Evolutionary conservation across 1,284 basidiomycete genomes (phyloP).

Genomic region (Tetrapyrgos nigripes): DNA sequence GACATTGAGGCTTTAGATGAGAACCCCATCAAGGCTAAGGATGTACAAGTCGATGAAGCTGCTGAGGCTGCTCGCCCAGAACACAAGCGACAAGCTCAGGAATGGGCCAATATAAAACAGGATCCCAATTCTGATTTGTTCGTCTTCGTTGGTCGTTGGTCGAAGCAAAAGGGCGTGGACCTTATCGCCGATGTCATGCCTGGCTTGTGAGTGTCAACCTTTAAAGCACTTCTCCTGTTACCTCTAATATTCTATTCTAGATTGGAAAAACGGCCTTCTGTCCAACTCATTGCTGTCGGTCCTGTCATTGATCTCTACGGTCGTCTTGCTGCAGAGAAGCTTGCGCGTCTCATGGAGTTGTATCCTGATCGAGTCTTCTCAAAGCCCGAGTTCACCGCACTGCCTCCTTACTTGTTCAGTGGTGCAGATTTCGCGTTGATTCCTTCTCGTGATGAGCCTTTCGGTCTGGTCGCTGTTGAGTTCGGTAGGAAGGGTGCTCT

Average conservation of each 20-base stretch:
- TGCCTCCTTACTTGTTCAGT: constrained; percentile 93
- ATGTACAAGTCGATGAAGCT: constrained; percentile 80
- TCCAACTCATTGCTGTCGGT: constrained; percentile 89
- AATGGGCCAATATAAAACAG: constrained; percentile 92
- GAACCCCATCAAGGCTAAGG: constrained; percentile 71
- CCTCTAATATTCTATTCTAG: constrained; percentile 42
- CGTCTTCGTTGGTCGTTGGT: constrained; percentile 96
- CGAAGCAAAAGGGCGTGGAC: constrained; percentile 96
- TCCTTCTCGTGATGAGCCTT: constrained; percentile 93
- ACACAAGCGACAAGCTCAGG: constrained; percentile 88
- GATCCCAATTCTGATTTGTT: constrained; percentile 89
- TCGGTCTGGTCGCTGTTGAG: constrained; percentile 93
- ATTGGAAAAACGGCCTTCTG: constrained; percentile 83
- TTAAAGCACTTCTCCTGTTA: constrained; percentile 6
- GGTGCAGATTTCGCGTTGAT: constrained; percentile 95
- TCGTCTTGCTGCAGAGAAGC: constrained; percentile 92
- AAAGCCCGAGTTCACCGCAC: constrained; percentile 91
- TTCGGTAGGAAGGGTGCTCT: constrained; percentile 95
- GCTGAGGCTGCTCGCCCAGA: constrained; percentile 90
- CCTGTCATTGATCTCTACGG: constrained; percentile 95
- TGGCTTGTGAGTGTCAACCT: constrained; percentile 61
- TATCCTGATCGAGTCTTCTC: constrained; percentile 93
- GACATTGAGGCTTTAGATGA: constrained; percentile 93
- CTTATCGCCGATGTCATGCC: constrained; percentile 95
- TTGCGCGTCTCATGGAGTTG: constrained; percentile 91